phyloP scores from a whole-genome alignment of 2,329 filamentous ascomycete species.

The Fusarium sp. region DNA sequence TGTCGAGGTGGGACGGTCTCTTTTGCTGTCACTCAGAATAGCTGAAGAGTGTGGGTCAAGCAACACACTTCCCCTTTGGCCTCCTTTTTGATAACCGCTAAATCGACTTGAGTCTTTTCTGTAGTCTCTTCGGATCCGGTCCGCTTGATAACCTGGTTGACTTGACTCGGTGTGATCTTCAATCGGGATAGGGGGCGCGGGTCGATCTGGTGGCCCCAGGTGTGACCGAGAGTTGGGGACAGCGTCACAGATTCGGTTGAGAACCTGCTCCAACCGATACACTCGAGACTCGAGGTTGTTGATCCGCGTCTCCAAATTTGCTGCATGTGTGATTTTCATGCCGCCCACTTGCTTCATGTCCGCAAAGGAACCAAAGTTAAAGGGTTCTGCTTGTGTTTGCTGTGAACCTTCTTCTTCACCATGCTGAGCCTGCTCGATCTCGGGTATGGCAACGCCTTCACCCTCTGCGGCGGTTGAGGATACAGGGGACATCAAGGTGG shows the following conservation, averaged over 20 bases:
- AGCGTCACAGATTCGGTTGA: conserved; percentile 61
- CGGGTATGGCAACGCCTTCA: conserved; percentile 46
- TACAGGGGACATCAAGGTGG: conserved; percentile 61
- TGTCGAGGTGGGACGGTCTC: conserved; percentile 56
- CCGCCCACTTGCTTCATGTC: conserved; percentile 60
- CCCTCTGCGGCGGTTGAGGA: conserved; percentile 59
- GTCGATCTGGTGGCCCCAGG: conserved; percentile 41
- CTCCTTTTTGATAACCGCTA: conserved; percentile 45
- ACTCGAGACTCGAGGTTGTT: conserved; percentile 63
- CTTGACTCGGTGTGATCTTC: conserved; percentile 22
- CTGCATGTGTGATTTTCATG: conserved; percentile 69
- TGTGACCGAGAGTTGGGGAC: conserved; percentile 55
- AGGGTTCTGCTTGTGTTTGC: conserved; percentile 60
- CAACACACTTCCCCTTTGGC: conserved; percentile 58
- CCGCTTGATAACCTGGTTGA: neutral
- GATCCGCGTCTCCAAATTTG: conserved; percentile 65
- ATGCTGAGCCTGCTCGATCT: conserved; percentile 49
- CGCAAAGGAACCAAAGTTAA: conserved; percentile 63
- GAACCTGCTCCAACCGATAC: conserved; percentile 63
- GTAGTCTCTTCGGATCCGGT: conserved; percentile 1
- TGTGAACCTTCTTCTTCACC: conserved; percentile 47
- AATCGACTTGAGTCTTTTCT: conserved; percentile 29
- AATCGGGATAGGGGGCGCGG: conserved; percentile 41
- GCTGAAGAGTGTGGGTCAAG: conserved; percentile 45
- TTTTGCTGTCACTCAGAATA: neutral